phyloP scores from a whole-genome alignment of 345 rosid genomes.

The Turritis glabra region DNA sequence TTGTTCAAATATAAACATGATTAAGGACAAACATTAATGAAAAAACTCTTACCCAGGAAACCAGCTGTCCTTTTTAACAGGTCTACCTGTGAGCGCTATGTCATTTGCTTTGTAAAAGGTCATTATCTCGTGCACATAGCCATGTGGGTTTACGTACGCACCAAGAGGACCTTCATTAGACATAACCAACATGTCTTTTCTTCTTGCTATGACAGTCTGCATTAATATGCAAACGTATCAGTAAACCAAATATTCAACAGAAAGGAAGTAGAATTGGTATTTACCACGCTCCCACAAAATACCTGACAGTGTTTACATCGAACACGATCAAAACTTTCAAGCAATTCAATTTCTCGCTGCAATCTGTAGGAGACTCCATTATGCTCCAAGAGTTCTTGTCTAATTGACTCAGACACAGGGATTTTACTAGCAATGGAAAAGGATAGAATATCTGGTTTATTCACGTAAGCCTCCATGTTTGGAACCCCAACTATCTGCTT shows the following conservation, averaged over 20 bases:
- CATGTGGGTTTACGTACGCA: slow-evolving; percentile 81
- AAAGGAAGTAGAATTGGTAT: slow-evolving; percentile 2
- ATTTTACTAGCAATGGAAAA: slow-evolving; percentile 91
- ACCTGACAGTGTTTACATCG: slow-evolving; percentile 87
- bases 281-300: not conserved
- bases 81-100: slow-evolving; percentile 53
- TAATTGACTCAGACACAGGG: slow-evolving; percentile 76
- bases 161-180: slow-evolving; percentile 97
- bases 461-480: slow-evolving; percentile 65
- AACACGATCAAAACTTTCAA: slow-evolving; percentile 67
- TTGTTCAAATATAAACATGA: not conserved
- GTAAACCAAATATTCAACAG: not conserved
- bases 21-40: not conserved
- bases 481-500: slow-evolving; percentile 81
- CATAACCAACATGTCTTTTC: slow-evolving; percentile 97
- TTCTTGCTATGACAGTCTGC: slow-evolving; percentile 76
- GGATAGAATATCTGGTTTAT: slow-evolving; percentile 81
- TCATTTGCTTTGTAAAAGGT: slow-evolving; percentile 71
- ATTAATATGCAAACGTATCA: not conserved
- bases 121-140: slow-evolving; percentile 81
- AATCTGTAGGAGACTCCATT: slow-evolving; percentile 85
- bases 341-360: slow-evolving; percentile 82
- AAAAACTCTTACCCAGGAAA: slow-evolving; percentile 85
- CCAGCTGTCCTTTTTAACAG: slow-evolving; percentile 79
- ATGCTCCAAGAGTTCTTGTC: slow-evolving; percentile 96